Base-by-base conservation (phyloP, 2,329 filamentous ascomycete genomes). In the Cladophialophora immunda region DNA sequence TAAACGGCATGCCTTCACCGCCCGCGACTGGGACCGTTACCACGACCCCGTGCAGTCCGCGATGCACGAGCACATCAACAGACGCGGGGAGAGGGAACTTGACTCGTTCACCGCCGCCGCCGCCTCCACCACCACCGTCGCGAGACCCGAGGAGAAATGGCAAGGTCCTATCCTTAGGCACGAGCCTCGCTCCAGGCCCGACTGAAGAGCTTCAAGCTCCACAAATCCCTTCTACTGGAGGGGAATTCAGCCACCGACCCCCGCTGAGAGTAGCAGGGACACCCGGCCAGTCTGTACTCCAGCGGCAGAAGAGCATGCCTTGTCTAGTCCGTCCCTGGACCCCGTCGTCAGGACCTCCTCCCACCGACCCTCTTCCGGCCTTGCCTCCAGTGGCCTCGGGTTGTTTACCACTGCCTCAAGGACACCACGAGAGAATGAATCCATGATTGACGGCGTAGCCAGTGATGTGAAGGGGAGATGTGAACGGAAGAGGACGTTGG, bases 291-390 rank as follows among this genome's bases (percentile, higher is more conserved):
- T 13, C 45, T 19, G 19, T 50, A 4, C 19, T 50, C 22, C 45
- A 3, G 29, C 41, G 53, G 15, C 69, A 65, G 52, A 70, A 70
- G 60, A 71, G 68, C 50, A 58, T 70, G 68, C 69, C 68, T 3
- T 59, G 55, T 52, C 41, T 59, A n/a, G 45, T 61, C 19, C 53
- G 55, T 32, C 25, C 47, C 4, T 22, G 57, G 15, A 45, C 60
- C 47, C 68, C 65, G 38, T 68, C 63, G 4, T 66, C 36, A 5
- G 69, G 67, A 22, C 69, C 69, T 19, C 69, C 69, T 36, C 69
- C 69, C 9, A 65, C 15, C 19, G 62, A 56, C 2, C 69, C 69
- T 25, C 52, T 71, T n/a, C 69, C 68, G 8, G 68, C 68, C 4
- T 29, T 71, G 53, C 69, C 69, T 2, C 29, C 45, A 13, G 57